Evolutionary conservation across 2,329 filamentous ascomycete genomes (phyloP).

Genomic region (Thielaviopsis euricoi): DNA sequence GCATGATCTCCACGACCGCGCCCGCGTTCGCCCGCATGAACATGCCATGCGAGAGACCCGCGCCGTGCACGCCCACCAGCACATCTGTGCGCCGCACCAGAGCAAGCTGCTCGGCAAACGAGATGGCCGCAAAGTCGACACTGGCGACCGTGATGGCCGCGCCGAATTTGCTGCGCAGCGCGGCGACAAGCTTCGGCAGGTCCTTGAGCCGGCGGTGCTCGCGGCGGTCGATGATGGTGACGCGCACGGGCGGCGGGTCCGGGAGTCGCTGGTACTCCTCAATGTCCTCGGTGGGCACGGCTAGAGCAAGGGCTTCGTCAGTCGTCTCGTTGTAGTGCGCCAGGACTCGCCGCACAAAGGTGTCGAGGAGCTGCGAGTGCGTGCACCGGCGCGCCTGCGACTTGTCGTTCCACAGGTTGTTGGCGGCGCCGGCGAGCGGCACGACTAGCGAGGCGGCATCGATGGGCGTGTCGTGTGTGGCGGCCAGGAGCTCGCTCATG

Average conservation of each 20-base stretch:
- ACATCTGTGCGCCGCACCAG: constrained; percentile 23
- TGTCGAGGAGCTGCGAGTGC: constrained; percentile 20
- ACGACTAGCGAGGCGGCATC: constrained; percentile 20
- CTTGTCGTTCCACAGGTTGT: constrained; percentile 21
- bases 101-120: constrained; percentile 22
- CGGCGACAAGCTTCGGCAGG: constrained; percentile 16
- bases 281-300: neutral
- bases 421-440: constrained; percentile 24
- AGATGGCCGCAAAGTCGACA: constrained; percentile 23
- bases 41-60: constrained; percentile 25
- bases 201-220: constrained; percentile 18
- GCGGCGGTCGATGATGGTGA: constrained; percentile 23
- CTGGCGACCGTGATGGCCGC: constrained; percentile 16
- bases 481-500: constrained; percentile 14
- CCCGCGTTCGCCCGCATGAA: constrained; percentile 20
- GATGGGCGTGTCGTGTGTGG: constrained; percentile 5
- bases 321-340: constrained; percentile 15
- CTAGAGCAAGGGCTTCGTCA: neutral
- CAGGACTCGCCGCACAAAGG: constrained; percentile 20
- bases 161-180: constrained; percentile 12
- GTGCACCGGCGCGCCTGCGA: constrained; percentile 15
- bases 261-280: neutral
- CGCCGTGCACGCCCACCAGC: constrained; percentile 27
- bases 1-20: constrained; percentile 27
- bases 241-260: constrained; percentile 13